A percentile compares a stretch with the other conserved stretches of the same genome.
Conservation (phyloP, 75 land plant genomes). For the Azolla pinnata region DNA sequence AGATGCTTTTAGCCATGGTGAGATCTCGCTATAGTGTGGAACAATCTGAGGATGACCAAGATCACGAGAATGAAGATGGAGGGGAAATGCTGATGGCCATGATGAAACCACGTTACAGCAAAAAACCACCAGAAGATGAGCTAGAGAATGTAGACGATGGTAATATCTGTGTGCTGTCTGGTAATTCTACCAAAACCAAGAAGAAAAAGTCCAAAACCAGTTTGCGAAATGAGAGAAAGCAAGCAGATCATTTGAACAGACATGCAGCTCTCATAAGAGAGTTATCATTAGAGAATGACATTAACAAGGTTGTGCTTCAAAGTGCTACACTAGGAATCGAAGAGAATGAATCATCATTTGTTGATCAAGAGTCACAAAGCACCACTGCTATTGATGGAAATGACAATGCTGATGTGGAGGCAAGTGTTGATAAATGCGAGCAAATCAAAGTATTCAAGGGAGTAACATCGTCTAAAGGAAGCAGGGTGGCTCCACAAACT, state of each 20-base stretch:
- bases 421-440: not conserved
- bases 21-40: too few relatives aligned
- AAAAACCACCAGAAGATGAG: not conserved
- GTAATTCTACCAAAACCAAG: not conserved
- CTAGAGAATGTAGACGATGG: not conserved
- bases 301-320: not conserved
- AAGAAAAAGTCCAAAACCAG: not conserved
- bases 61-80: conserved; percentile 13
- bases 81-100: conserved; percentile 38
- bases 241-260: not conserved
- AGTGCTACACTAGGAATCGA: too few relatives aligned
- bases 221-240: not conserved
- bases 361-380: not conserved
- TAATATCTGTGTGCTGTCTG: not conserved
- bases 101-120: conserved; percentile 32
- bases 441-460: not conserved
- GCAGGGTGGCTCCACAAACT: not conserved
- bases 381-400: not conserved
- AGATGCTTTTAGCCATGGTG: not conserved
- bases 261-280: not conserved
- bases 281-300: not conserved
- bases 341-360: too few relatives aligned
- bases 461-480: not conserved
- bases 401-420: not conserved
- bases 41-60: conserved; percentile 1